Evolutionary conservation across 805 yeast species (phyloP).

Genomic region (Saturnispora serradocipensis): DNA sequence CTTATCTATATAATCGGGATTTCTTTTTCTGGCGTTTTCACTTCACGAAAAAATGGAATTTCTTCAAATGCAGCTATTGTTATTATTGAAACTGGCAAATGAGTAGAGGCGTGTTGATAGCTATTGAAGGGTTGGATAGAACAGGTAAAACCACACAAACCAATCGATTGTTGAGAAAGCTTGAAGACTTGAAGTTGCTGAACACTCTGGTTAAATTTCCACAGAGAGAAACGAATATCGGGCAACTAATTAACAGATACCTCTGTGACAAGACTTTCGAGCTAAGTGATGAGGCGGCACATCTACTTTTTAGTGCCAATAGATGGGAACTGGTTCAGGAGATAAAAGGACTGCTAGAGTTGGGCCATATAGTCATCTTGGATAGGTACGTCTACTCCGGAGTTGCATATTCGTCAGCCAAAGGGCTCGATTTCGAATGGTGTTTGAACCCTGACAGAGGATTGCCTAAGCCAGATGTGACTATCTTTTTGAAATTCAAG

Average conservation of each 20-base stretch:
- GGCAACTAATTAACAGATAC: constrained; percentile 67
- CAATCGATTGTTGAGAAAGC: constrained; percentile 27
- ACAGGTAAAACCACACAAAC: constrained; percentile 92
- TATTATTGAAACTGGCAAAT: neutral
- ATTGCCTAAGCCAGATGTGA: constrained; percentile 76
- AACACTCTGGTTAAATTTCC: constrained; percentile 70
- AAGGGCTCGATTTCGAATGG: constrained; percentile 68
- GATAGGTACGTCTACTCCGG: constrained; percentile 94
- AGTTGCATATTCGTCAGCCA: constrained; percentile 84
- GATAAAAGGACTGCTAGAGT: constrained; percentile 36
- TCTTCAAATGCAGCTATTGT: neutral
- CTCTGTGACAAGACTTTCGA: constrained; percentile 41
- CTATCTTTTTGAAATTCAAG: constrained; percentile 62
- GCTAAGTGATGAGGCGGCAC: constrained; percentile 73
- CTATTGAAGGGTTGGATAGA: constrained; percentile 89
- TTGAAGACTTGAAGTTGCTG: constrained; percentile 24
- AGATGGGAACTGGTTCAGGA: constrained; percentile 72
- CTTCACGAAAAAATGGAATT: neutral
- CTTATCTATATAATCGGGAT: neutral
- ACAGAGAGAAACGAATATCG: constrained; percentile 75
- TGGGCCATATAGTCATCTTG: constrained; percentile 51
- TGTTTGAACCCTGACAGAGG: constrained; percentile 76
- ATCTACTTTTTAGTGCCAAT: constrained; percentile 82
- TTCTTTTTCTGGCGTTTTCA: neutral
- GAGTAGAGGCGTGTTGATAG: constrained; percentile 60